phyloP scores from a whole-genome alignment of 83 land plant genomes.

The Picea abies region DNA sequence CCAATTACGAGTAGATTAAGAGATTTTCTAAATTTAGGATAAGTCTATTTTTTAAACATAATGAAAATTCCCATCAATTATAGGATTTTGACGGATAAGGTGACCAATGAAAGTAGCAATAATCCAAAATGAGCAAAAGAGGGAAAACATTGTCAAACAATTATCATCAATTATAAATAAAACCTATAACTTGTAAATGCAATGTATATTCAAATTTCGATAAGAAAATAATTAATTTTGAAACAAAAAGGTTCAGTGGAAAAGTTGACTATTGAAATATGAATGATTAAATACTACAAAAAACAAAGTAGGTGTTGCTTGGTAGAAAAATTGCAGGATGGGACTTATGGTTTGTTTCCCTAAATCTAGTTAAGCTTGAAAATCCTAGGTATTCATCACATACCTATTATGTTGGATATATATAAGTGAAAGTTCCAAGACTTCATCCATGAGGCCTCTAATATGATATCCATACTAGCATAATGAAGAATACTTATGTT shows the following conservation, averaged over 20 bases:
- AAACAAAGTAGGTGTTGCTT: slow-evolving; percentile 82
- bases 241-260: not conserved
- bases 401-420: too few species aligned
- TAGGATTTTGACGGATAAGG: not conserved
- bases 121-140: not conserved
- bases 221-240: not conserved
- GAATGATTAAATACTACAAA: slow-evolving; percentile 63
- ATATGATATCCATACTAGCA: too few species aligned
- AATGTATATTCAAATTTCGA: not conserved
- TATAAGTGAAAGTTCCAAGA: too few species aligned
- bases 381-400: too few species aligned
- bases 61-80: not conserved
- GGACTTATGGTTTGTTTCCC: not conserved
- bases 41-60: not conserved
- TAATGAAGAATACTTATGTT: too few species aligned
- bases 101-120: not conserved
- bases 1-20: slow-evolving; percentile 1
- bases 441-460: too few species aligned
- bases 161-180: not conserved
- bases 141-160: not conserved
- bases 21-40: not conserved
- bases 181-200: not conserved
- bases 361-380: too few species aligned
- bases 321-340: slow-evolving; percentile 81
- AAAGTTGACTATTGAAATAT: slow-evolving; percentile 58